A percentile compares a stretch with the other conserved stretches of the same genome.
These are phyloP conservation scores for Ziziphus jujuba DNA, from an alignment of 306 rosid species.

Conservation along the genomic window DNA sequence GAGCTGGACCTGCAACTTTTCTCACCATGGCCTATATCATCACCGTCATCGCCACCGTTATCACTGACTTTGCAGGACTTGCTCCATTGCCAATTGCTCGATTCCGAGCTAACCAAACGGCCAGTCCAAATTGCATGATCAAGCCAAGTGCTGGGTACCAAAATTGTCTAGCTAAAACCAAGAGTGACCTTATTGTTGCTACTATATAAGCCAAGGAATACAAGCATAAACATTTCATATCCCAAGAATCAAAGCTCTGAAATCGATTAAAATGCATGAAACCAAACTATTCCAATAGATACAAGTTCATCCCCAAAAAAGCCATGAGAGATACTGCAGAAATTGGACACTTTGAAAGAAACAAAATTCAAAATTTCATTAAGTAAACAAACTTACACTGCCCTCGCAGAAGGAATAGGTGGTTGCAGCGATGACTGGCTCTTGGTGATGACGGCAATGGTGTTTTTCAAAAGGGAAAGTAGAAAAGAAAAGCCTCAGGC, in stretches of 20 bases:
- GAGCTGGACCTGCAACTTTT: constrained; percentile 86
- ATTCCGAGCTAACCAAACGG: constrained; percentile 37
- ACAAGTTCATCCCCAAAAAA: neutral
- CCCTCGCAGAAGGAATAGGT: constrained; percentile 51
- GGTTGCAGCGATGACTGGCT: constrained; percentile 22
- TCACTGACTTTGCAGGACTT: constrained; percentile 66
- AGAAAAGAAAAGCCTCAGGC: too few species aligned
- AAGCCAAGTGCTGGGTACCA: constrained; percentile 65
- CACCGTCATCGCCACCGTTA: constrained; percentile 84
- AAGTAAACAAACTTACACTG: constrained; percentile 60
- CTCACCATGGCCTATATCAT: constrained; percentile 97
- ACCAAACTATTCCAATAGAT: constrained; percentile 7
- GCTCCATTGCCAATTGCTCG: constrained; percentile 66
- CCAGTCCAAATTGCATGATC: constrained; percentile 43
- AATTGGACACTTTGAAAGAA: neutral
- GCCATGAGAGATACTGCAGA: neutral
- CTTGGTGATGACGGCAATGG: too few species aligned
- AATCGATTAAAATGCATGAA: constrained; percentile 9
- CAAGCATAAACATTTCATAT: constrained; percentile 6
- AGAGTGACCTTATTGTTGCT: constrained; percentile 77
- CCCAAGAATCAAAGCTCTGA: constrained; percentile 6
- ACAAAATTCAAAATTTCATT: neutral
- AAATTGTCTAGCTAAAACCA: constrained; percentile 56
- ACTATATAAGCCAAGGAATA: constrained; percentile 31
- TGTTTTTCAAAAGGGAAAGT: too few species aligned